phyloP scores from a whole-genome alignment of 345 rosid genomes.

The Pugionium cornutum region DNA sequence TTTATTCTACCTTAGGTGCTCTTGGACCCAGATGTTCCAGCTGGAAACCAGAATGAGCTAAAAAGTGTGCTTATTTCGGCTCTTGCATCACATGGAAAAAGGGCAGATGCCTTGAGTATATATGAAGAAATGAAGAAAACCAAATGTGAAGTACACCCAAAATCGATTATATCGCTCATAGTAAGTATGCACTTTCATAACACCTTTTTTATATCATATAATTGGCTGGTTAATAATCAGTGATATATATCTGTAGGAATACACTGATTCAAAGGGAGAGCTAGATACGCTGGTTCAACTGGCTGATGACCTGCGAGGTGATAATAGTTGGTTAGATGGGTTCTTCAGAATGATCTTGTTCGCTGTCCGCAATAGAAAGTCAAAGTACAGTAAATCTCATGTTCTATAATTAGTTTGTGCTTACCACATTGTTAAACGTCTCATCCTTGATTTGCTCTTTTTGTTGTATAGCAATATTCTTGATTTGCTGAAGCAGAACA shows the following conservation, averaged over 20 bases:
- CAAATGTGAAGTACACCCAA: conserved; percentile 56
- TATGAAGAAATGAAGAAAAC: conserved; percentile 47
- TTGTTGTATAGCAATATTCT: conserved; percentile 49
- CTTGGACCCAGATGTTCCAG: conserved; percentile 45
- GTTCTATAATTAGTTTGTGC: conserved; percentile 4
- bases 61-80: conserved; percentile 64
- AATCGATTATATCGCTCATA: conserved; percentile 62
- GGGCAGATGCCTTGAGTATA: conserved; percentile 49
- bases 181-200: conserved; percentile 50
- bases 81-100: conserved; percentile 65
- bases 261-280: conserved; percentile 50
- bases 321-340: conserved; percentile 58
- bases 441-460: conserved; percentile 26
- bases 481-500: conserved; percentile 65
- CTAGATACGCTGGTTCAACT: conserved; percentile 43
- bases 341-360: conserved; percentile 60
- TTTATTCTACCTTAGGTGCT: conserved; percentile 55
- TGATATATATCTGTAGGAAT: conserved; percentile 47
- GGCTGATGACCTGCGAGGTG: conserved; percentile 58
- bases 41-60: conserved; percentile 51
- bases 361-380: conserved; percentile 55
- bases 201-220: neutral
- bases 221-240: neutral
- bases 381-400: conserved; percentile 47
- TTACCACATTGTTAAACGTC: neutral